Percentiles rank a stretch among this genome's conserved stretches.
These are phyloP conservation scores for Tolypocladium tropicale DNA, from an alignment of 2,329 filamentous ascomycete genomes.

Conservation along the genomic window DNA sequence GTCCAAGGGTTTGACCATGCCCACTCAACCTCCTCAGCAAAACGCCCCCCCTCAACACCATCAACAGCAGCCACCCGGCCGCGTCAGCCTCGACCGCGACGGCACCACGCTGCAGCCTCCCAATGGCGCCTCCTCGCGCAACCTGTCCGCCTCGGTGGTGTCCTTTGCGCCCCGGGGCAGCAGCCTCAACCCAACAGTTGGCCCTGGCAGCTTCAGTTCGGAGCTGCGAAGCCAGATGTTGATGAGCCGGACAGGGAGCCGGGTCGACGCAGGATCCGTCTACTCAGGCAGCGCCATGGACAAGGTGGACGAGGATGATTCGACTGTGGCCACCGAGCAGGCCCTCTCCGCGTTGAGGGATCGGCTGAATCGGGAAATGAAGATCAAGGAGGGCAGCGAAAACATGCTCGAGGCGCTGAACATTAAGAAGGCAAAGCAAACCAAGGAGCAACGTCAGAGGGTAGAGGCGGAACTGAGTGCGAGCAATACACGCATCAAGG, in stretches of 20 bases:
- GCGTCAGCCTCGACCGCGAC: constrained; percentile 46
- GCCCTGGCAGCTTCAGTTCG: constrained; percentile 79
- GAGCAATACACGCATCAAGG: constrained; percentile 64
- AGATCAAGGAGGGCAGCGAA: constrained; percentile 96
- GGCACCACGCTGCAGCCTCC: constrained; percentile 37
- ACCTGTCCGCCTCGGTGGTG: constrained; percentile 41
- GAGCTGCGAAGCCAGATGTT: constrained; percentile 66
- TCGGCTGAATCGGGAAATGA: constrained; percentile 85
- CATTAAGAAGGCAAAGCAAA: constrained; percentile 90
- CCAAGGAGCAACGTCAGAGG: constrained; percentile 68
- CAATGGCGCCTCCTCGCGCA: constrained; percentile 33
- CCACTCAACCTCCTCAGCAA: constrained; percentile 25
- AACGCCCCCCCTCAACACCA: constrained; percentile 22
- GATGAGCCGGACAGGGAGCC: constrained; percentile 23
- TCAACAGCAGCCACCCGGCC: constrained; percentile 19
- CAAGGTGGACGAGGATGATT: constrained; percentile 53
- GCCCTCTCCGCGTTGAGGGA: constrained; percentile 68
- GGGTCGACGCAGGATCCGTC: constrained; percentile 22
- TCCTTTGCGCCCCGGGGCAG: constrained; percentile 57
- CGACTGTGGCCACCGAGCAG: constrained; percentile 52
- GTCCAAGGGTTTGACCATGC: constrained; percentile 20
- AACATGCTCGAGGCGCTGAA: constrained; percentile 95
- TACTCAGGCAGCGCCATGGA: constrained; percentile 35
- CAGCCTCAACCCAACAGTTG: constrained; percentile 60
- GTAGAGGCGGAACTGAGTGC: constrained; percentile 85